phyloP scores from a whole-genome alignment of 139 green algal species.

The Zygnema cylindricum region DNA sequence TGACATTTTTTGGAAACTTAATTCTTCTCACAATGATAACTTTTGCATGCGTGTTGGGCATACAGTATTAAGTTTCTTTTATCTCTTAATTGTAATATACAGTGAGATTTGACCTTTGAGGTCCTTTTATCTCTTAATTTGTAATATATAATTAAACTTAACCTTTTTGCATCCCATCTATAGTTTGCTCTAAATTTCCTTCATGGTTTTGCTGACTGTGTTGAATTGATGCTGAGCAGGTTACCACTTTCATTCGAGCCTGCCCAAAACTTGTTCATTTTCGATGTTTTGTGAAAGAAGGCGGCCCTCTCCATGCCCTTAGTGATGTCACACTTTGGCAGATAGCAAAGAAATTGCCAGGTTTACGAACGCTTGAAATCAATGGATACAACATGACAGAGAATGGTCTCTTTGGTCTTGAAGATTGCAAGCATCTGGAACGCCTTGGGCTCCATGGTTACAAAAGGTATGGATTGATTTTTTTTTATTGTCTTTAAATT shows the following conservation, averaged over 20 bases:
- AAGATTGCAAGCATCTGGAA: conserved; percentile 23
- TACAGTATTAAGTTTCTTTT: no score
- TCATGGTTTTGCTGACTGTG: no score
- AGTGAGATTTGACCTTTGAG: no score
- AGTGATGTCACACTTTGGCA: conserved; percentile 29
- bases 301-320: conserved; percentile 9
- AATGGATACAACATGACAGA: conserved; percentile 40
- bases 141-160: no score
- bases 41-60: no score
- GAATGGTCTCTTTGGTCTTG: conserved; percentile 31
- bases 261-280: conserved; percentile 15
- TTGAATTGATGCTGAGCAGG: not conserved
- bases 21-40: no score
- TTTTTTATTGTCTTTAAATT: not conserved
- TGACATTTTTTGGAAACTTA: no score
- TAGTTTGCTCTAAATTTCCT: no score
- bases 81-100: no score
- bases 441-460: conserved; percentile 33
- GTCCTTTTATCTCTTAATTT: no score
- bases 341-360: conserved; percentile 28
- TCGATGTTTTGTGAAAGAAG: conserved; percentile 17
- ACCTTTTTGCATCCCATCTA: no score
- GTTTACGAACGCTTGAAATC: conserved; percentile 15
- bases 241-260: conserved; percentile 29
- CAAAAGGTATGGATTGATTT: conserved; percentile 15